These are phyloP conservation scores for Gymnopus androsaceus DNA, from an alignment of 1,284 basidiomycete species.

Conservation along the genomic window DNA sequence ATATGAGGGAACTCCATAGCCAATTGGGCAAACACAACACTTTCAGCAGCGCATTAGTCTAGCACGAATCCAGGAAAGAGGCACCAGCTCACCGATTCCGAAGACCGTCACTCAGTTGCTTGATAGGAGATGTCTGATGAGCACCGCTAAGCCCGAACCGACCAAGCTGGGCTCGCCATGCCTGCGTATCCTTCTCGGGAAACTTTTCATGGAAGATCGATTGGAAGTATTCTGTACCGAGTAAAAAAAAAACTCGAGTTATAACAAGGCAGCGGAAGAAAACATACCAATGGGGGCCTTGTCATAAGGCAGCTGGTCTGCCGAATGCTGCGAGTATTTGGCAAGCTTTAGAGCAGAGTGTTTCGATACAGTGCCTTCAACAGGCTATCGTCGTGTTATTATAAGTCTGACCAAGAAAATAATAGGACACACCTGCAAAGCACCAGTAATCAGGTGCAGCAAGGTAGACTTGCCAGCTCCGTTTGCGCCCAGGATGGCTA, in stretches of 20 bases:
- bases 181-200: conserved; percentile 93
- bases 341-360: conserved; percentile 92
- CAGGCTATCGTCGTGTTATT: conserved; percentile 48
- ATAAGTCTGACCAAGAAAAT: too few relatives aligned
- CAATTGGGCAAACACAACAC: conserved; percentile 90
- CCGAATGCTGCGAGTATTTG: conserved; percentile 98
- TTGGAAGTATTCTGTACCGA: conserved; percentile 83
- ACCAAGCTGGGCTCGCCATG: conserved; percentile 93
- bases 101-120: conserved; percentile 92
- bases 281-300: conserved; percentile 75
- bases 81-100: conserved; percentile 74
- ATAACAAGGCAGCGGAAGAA: not conserved
- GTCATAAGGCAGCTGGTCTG: conserved; percentile 97
- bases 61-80: not conserved
- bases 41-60: conserved; percentile 29
- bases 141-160: conserved; percentile 94
- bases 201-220: conserved; percentile 78
- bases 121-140: conserved; percentile 94
- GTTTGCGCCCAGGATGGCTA: conserved; percentile 98
- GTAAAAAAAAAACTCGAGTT: not conserved
- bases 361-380: conserved; percentile 84
- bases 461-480: conserved; percentile 98
- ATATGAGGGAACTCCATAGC: conserved; percentile 95
- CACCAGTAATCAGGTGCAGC: conserved; percentile 91
- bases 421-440: conserved; percentile 42